Conservation (phyloP, 2,329 filamentous ascomycete genomes). For the Sporothrix curviconia region DNA sequence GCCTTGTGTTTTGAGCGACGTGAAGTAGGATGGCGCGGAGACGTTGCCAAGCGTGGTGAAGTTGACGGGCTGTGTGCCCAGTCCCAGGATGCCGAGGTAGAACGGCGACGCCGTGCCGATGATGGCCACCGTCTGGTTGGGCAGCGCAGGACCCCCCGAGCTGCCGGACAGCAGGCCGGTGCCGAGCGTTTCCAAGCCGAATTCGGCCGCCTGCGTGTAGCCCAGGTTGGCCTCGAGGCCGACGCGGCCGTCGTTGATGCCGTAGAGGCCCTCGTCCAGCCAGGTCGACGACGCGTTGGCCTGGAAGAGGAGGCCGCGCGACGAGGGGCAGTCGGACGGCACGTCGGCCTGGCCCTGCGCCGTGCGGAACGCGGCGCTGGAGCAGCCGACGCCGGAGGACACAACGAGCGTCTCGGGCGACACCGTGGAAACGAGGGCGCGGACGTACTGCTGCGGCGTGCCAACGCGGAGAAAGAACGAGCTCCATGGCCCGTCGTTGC, state of each 20-base stretch:
- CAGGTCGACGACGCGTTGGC: constrained; percentile 31
- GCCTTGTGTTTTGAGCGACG: constrained; percentile 30
- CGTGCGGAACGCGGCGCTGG: constrained; percentile 24
- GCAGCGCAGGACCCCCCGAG: constrained; percentile 24
- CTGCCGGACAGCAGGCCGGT: constrained; percentile 23
- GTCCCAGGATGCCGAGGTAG: constrained; percentile 35
- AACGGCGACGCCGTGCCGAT: constrained; percentile 31
- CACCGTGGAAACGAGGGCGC: constrained; percentile 35
- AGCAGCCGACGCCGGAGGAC: constrained; percentile 27
- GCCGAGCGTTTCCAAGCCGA: constrained; percentile 26
- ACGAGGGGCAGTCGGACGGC: constrained; percentile 30
- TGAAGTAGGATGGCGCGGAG: constrained; percentile 31
- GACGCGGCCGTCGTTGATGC: constrained; percentile 31
- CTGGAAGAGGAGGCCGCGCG: constrained; percentile 31
- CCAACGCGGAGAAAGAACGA: constrained; percentile 34
- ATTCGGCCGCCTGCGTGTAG: constrained; percentile 26
- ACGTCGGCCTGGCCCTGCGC: constrained; percentile 15
- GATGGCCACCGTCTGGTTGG: constrained; percentile 28
- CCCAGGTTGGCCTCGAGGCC: constrained; percentile 34
- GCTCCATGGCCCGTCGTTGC: constrained; percentile 37
- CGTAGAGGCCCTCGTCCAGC: constrained; percentile 27
- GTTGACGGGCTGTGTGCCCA: constrained; percentile 34
- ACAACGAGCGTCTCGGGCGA: constrained; percentile 32
- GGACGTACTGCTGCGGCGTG: constrained; percentile 30
- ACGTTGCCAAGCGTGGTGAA: constrained; percentile 31